Evolutionary conservation across 495 filamentous ascomycete species (phyloP), one percentile per base, ranked within the genome.

Genomic region (Letharia lupina): DNA sequence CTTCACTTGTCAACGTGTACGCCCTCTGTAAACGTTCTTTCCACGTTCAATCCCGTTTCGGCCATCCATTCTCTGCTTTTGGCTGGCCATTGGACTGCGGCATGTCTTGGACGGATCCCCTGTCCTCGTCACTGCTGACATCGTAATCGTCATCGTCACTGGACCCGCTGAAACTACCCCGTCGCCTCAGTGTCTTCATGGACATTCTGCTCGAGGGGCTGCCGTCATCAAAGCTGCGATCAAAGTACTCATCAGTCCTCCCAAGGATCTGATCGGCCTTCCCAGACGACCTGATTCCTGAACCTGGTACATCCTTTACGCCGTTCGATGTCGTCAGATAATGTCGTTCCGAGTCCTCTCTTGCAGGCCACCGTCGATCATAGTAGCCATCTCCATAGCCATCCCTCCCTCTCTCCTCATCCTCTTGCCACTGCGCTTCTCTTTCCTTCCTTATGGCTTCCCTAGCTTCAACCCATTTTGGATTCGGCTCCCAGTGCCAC

Each of bases 401-500:
- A 20, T 41, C n/a, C 15, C 67, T 65, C 44, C 76, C 69, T 39
- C 74, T 65, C 37, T 73, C 70, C 44, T 70, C 70, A 40, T 78
- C 71, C 10, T 70, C 54, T 50, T 69, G 67, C 33, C 78, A 73
- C 66, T 90, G 86, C 62, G 81, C 78, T 60, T 86, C 83, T 20
- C 89, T 78, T 67, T 86, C 82, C 6, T 75, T 61, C 3, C 84
- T 79, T 41, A 91, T 71, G 3, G 77, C 75, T 31, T 91, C 87
- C 50, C 85, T 80, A 5, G 86, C 87, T 35, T 84, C 86, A 20
- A 89, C 67, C 83, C 91, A 94, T 66, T 82, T 83, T 2, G 78
- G 75, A 65, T 85, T 96, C 2, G 91, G 83, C 71, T 96, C 92
- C 94, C 94, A 98, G 70, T 76, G 83, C 92, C 92, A 98, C n/a